Base-by-base conservation (phyloP, 805 yeast species). In the Cyberlindnera mississippiensis region DNA sequence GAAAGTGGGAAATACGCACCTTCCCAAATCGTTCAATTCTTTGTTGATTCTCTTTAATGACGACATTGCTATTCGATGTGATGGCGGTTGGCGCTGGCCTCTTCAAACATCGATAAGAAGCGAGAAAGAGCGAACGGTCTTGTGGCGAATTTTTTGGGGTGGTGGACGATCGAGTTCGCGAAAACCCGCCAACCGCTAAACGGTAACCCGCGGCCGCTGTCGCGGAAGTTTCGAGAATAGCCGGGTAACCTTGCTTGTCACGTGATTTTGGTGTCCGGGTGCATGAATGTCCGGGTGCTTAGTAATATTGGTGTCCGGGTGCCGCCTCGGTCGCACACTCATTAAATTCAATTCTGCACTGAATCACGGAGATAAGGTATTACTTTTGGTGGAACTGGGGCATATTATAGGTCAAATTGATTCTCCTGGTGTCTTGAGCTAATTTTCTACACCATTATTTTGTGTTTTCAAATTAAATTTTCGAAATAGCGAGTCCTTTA, bases 21-120 rank as follows among this genome's bases (percentile, higher is more conserved):
- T 84, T 65, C 96, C 96, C 63, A 91, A 76, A 68, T 93, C 99
- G 58, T 83, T 82, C 59, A 93, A 78, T 73, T 91, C 99, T 72
- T 91, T 91, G 71, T 87, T 85, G 60, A 91, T 88, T 77, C 99
- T 89, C 72, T 93, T 93, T 58, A 80, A 20, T 20, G 24, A 74
- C 53, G 98, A 93, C 56, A 52, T 51, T 6, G 32, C 37, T 18
- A 20, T 26, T 20, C 28, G 33, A 27, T 33, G 29, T 36, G 36
- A 15, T 22, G 29, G 18, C 28, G n/a, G 40, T 19, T 16, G 7
- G 29, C 19, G 31, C 24, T 27, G 40, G 14, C 27, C 4, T 5
- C 28, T 27, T 6, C n/a, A 27, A 13, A 13, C 17, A 13, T 31
- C 34, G 48, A 44, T 44, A 44, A 44, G 48, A 33, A 30, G 16